Conservation (phyloP, 2,329 filamentous ascomycete species). For the Exophiala sideris region DNA sequence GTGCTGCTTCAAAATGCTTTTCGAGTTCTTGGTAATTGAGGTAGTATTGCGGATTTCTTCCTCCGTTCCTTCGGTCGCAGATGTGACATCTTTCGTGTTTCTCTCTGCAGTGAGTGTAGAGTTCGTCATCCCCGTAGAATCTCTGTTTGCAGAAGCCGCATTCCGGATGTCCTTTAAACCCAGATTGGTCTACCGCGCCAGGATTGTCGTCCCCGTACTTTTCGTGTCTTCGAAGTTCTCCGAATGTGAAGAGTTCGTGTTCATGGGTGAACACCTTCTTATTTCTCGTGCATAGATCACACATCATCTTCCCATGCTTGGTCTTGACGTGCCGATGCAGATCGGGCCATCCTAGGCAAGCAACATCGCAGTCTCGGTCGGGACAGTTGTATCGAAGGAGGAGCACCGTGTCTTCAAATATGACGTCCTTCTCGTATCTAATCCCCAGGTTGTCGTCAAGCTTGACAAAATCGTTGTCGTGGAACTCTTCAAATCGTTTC, state of each 20-base stretch:
- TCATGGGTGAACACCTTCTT: slow-evolving; percentile 99
- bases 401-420: slow-evolving; percentile 84
- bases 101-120: slow-evolving; percentile 88
- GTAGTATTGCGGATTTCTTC: slow-evolving; percentile 81
- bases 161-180: slow-evolving; percentile 92
- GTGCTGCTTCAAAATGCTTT: slow-evolving; percentile 80
- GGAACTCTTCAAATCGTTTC: slow-evolving; percentile 85
- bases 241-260: slow-evolving; percentile 82
- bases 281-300: slow-evolving; percentile 84
- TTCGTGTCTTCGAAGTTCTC: slow-evolving; percentile 83
- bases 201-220: slow-evolving; percentile 85
- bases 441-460: slow-evolving; percentile 86
- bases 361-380: slow-evolving; percentile 76
- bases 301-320: slow-evolving; percentile 69
- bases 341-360: slow-evolving; percentile 76
- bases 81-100: slow-evolving; percentile 95
- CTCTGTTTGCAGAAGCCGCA: slow-evolving; percentile 88
- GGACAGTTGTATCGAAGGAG: slow-evolving; percentile 94
- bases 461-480: slow-evolving; percentile 66
- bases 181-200: slow-evolving; percentile 85
- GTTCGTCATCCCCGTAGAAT: slow-evolving; percentile 94
- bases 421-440: slow-evolving; percentile 81
- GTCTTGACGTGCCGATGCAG: slow-evolving; percentile 77
- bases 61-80: slow-evolving; percentile 67
- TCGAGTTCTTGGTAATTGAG: slow-evolving; percentile 83